A percentile compares a stretch with the other conserved stretches of the same genome.
Evolutionary conservation across 1,139 yeast species (phyloP).

Genomic region (Blastobotrys elegans): DNA sequence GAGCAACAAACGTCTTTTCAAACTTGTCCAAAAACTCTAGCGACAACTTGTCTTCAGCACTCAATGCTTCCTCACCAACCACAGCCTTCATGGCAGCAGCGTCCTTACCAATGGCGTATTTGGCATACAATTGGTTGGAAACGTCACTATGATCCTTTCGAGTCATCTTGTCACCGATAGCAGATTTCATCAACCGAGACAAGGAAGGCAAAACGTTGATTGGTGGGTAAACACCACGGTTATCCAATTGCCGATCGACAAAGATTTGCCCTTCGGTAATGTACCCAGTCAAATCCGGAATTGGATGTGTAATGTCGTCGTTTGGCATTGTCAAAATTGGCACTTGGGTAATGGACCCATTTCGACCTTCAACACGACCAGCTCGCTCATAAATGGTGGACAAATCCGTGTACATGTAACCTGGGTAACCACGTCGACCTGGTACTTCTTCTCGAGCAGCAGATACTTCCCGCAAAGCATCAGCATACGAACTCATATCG

Average conservation of each 20-base stretch:
- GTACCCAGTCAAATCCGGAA: conserved; percentile 99
- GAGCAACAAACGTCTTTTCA: conserved; percentile 90
- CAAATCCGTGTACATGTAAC: conserved; percentile 99
- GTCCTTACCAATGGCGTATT: conserved; percentile 98
- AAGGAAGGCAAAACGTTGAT: conserved; percentile 95
- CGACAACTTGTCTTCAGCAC: conserved; percentile 94
- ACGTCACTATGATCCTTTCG: conserved; percentile 99
- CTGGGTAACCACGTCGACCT: conserved; percentile 99
- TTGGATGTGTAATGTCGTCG: conserved; percentile 99
- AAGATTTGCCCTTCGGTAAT: conserved; percentile 98
- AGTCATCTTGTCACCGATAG: conserved; percentile 99
- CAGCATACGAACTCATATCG: conserved; percentile 99
- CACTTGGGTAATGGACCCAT: conserved; percentile 97
- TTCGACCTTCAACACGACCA: conserved; percentile 99
- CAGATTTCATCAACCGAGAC: conserved; percentile 97
- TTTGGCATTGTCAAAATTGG: conserved; percentile 99
- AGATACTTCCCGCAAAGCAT: conserved; percentile 98
- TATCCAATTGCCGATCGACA: conserved; percentile 91
- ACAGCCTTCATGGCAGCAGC: conserved; percentile 99
- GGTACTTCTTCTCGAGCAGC: conserved; percentile 99
- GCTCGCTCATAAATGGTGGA: conserved; percentile 99
- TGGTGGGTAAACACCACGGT: conserved; percentile 98
- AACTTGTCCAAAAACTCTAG: conserved; percentile 96
- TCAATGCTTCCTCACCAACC: conserved; percentile 98
- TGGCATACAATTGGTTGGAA: conserved; percentile 96